These are phyloP conservation scores for Fistulinella prunicolor DNA, from an alignment of 768 basidiomycete species.

Conservation along the genomic window DNA sequence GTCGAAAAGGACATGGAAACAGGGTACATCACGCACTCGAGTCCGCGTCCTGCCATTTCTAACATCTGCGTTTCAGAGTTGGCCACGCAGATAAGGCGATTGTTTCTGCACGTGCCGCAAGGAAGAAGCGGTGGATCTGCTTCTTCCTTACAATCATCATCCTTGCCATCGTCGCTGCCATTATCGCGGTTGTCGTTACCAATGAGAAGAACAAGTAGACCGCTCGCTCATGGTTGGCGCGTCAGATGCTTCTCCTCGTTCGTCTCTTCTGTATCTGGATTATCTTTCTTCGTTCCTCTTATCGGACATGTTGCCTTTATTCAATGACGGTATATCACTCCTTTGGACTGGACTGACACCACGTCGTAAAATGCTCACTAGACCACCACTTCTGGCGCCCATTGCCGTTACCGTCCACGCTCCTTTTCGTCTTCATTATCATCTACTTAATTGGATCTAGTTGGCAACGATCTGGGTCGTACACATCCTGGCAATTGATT, in stretches of 20 bases:
- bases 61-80: constrained; percentile 44
- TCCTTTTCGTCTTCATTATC: constrained; percentile 22
- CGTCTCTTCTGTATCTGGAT: background rate
- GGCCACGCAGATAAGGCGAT: constrained; percentile 87
- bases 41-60: background rate
- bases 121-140: constrained; percentile 97
- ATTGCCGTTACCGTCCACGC: constrained; percentile 6
- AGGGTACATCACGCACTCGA: constrained; percentile 49
- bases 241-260: background rate
- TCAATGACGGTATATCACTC: constrained; percentile 14
- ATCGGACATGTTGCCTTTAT: constrained; percentile 14
- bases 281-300: background rate
- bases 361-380: constrained; percentile 13
- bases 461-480: constrained; percentile 17
- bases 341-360: constrained; percentile 19
- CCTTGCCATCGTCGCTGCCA: constrained; percentile 61
- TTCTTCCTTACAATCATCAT: constrained; percentile 72
- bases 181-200: constrained; percentile 56
- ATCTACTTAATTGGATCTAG: constrained; percentile 30
- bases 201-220: constrained; percentile 40
- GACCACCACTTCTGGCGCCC: constrained; percentile 2
- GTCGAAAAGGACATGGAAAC: constrained; percentile 84
- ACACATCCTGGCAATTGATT: constrained; percentile 7
- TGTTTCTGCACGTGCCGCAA: constrained; percentile 77
- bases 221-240: background rate